A percentile compares a stretch with the other conserved stretches of the same genome.
Conservation (phyloP, 352 stramenopile species). For the Pythium monospermum region DNA sequence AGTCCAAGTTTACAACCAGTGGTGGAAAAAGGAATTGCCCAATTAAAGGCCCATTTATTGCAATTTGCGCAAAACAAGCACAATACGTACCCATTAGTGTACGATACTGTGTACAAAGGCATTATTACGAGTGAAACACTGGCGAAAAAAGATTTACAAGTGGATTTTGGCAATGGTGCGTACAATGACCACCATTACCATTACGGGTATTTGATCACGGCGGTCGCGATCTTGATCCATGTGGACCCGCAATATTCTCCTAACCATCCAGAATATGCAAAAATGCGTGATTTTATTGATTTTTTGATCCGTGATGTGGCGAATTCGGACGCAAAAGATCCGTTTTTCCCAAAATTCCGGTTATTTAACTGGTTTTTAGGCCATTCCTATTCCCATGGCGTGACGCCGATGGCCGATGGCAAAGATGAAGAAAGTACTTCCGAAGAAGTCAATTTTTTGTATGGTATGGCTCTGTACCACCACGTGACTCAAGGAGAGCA, state of each 20-base stretch:
- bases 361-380: constrained; percentile 63
- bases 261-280: constrained; percentile 29
- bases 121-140: constrained; percentile 57
- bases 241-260: constrained; percentile 25
- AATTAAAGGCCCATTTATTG: constrained; percentile 39
- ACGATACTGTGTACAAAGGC: constrained; percentile 54
- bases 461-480: constrained; percentile 45
- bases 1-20: constrained; percentile 43
- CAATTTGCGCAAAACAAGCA: constrained; percentile 17
- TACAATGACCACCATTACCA: constrained; percentile 82
- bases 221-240: constrained; percentile 33
- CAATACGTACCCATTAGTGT: constrained; percentile 23
- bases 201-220: constrained; percentile 66
- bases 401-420: constrained; percentile 55
- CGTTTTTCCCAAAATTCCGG: constrained; percentile 56
- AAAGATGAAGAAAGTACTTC: constrained; percentile 74
- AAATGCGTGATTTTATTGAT: constrained; percentile 21
- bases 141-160: constrained; percentile 43
- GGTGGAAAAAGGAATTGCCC: constrained; percentile 37
- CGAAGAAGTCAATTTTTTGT: constrained; percentile 69
- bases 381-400: constrained; percentile 69
- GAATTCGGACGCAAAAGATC: constrained; percentile 35
- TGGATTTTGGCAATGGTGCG: constrained; percentile 68
- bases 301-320: constrained; percentile 49
- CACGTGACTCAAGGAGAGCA: constrained; percentile 41